Conservation (phyloP, 768 basidiomycete species). For the Kwoniella sp. region DNA sequence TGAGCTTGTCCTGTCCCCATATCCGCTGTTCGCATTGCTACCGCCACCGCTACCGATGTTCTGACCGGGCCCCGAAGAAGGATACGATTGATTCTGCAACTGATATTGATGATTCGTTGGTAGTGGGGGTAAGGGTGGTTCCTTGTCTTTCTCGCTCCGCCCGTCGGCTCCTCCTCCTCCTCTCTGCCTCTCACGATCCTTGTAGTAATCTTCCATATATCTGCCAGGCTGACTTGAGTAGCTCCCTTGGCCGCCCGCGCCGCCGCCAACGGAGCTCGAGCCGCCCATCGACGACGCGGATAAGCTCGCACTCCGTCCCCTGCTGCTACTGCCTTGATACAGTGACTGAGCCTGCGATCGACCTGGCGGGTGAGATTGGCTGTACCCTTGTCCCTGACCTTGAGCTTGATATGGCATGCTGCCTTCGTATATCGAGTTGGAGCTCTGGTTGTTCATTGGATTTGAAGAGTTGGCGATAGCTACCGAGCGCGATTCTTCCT, state of each 20-base stretch:
- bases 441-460: background rate
- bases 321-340: background rate
- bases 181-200: background rate
- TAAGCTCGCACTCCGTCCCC: background rate
- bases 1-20: constrained; percentile 12
- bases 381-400: background rate
- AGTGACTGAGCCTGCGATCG: background rate
- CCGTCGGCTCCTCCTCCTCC: background rate
- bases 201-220: constrained; percentile 10
- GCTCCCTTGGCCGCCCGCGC: background rate
- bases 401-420: background rate
- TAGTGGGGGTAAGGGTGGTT: background rate
- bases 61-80: too few species aligned
- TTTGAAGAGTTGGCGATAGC: background rate
- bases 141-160: background rate
- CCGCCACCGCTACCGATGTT: too few species aligned
- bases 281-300: background rate
- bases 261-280: background rate
- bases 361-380: background rate
- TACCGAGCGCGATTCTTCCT: constrained; percentile 9
- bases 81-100: background rate
- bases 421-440: background rate
- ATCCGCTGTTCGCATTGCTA: background rate
- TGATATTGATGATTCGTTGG: background rate
- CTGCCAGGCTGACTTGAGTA: constrained; percentile 9